Evolutionary conservation across 1,139 yeast genomes (phyloP), one percentile per base, ranked within the genome.

Genomic region (Taiozyma sp.): DNA sequence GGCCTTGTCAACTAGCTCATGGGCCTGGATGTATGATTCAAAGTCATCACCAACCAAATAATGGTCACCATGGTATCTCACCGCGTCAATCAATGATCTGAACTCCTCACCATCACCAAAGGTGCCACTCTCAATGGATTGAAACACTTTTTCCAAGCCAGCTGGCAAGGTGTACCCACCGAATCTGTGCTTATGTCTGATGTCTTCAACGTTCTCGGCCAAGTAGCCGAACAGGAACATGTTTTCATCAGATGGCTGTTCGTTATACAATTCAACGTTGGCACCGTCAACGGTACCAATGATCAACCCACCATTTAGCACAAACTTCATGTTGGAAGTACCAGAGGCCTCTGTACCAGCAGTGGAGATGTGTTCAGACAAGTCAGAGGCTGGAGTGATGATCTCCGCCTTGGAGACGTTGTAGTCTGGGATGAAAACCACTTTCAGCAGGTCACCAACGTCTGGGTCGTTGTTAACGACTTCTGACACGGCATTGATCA

Each of bases 291-390:
- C 96, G 19, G 97, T 91, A 66, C 98, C 98, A 62, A 91, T 85
- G 60, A 91, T 88, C 59, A 92, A 78, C 49, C 97, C 97, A 70
- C 97, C 97, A 65, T 90, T 91, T 70, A 91, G 74, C 32, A 91
- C 96, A 67, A 91, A 91, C 73, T 91, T 92, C 97, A 91, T 91
- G 74, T 91, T 91, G 46, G 96, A 87, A 45, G 98, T 91, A 68
- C 97, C 97, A 1, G 96, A 87, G 28, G 96, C 97, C 70, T 91
- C 98, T 27, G 98, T 91, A 62, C 98, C 98, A 12, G 97, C 97
- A 47, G 97, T 91, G n/a, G 97, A 90, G 60, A 91, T 92, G 71
- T 91, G 98, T 71, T 91, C 95, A 47, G 96, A 87, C 64, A 91
- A 76, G 67, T 91, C 97, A 44, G 93, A 84, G 19, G 93, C 97